Percentiles rank a stretch among this genome's conserved stretches.
phyloP scores from a whole-genome alignment of 1,284 basidiomycete species.

The Waitea zeae region DNA sequence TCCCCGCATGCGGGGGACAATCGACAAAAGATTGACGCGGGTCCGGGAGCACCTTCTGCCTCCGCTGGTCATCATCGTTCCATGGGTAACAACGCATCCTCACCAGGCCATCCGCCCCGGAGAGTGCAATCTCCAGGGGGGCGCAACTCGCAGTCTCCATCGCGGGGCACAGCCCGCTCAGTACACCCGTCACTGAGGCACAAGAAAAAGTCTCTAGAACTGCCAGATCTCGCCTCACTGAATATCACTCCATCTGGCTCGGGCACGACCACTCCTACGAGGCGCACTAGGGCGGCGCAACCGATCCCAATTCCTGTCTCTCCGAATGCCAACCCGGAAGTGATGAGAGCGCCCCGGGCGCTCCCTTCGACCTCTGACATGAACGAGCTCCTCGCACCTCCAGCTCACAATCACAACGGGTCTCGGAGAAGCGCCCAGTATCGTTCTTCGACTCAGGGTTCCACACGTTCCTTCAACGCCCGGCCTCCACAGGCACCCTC shows the following conservation, averaged over 20 bases:
- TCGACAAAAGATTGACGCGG: no score
- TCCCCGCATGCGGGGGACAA: no score
- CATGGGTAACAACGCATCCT: no score
- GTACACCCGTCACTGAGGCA: no score
- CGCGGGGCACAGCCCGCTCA: no score
- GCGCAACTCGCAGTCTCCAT: no score
- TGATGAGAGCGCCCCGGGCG: conserved; percentile 10
- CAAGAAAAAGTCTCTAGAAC: conserved; percentile 60
- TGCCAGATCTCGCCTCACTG: conserved; percentile 57
- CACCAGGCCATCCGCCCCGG: no score
- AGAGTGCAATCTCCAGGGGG: no score
- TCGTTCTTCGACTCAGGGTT: conserved; percentile 16
- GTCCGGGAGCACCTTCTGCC: no score
- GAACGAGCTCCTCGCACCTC: conserved; percentile 20
- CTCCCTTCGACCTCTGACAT: conserved; percentile 16
- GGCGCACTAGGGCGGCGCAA: conserved; percentile 18
- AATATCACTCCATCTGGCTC: conserved; percentile 29
- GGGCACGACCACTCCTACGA: conserved; percentile 21
- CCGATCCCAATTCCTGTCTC: conserved; percentile 22
- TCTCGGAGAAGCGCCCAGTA: no score
- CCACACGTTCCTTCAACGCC: conserved; percentile 19
- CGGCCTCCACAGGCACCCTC: conserved; percentile 12
- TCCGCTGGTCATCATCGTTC: no score
- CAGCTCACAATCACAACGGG: conserved; percentile 26
- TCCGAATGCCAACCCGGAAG: conserved; percentile 24